Evolutionary conservation across 2,329 filamentous ascomycete species (phyloP).

Genomic region (Didymella glomerata): DNA sequence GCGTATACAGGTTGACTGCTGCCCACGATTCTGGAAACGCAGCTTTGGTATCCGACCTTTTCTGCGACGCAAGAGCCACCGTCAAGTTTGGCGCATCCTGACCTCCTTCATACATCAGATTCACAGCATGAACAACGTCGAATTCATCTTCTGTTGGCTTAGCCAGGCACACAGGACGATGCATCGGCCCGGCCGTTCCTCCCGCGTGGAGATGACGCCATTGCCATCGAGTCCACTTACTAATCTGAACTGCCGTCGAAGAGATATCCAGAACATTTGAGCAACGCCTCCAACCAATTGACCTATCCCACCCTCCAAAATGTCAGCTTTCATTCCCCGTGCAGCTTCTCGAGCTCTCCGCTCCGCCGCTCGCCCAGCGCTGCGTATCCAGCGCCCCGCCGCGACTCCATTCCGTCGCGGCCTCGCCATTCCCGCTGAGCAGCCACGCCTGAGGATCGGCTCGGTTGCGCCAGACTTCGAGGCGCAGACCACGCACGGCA

Average conservation of each 20-base stretch:
- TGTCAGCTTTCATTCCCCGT: slow-evolving; percentile 49
- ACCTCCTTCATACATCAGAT: not conserved
- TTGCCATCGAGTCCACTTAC: slow-evolving; percentile 8
- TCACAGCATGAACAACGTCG: not conserved
- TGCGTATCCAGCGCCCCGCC: slow-evolving; percentile 39
- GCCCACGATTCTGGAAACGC: not conserved
- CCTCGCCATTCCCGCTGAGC: slow-evolving; percentile 49
- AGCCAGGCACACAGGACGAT: not conserved
- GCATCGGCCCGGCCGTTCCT: slow-evolving; percentile 6
- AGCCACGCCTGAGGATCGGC: slow-evolving; percentile 56
- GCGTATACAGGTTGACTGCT: not conserved
- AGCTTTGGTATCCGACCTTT: not conserved
- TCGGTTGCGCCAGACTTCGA: slow-evolving; percentile 76
- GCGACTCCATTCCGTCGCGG: slow-evolving; percentile 49
- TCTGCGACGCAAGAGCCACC: not conserved
- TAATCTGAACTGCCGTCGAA: slow-evolving; percentile 7
- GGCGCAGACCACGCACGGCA: slow-evolving; percentile 79
- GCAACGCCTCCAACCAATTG: not conserved
- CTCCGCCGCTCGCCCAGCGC: slow-evolving; percentile 35
- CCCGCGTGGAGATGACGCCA: slow-evolving; percentile 18
- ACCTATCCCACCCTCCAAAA: slow-evolving; percentile 24
- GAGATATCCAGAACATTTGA: not conserved
- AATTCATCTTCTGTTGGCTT: not conserved
- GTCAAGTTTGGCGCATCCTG: not conserved
- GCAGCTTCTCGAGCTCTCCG: slow-evolving; percentile 48